Conservation (phyloP, 495 filamentous ascomycete genomes). For the Durotheca rogersii region DNA sequence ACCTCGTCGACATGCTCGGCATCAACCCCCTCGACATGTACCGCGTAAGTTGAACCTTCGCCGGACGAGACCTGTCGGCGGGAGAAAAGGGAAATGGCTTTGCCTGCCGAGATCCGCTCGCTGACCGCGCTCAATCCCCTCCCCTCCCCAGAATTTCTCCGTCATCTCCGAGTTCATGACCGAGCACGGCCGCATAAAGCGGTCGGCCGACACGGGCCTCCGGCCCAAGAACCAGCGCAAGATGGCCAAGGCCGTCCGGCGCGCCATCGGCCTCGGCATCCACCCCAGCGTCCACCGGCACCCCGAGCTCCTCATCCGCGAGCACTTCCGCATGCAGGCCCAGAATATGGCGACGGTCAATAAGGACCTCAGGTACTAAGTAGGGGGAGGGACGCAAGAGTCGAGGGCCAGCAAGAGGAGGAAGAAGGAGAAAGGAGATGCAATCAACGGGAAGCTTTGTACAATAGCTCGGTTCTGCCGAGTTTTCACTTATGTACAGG, state of each 20-base stretch:
- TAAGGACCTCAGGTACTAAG: constrained; percentile 4
- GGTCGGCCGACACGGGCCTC: constrained; percentile 70
- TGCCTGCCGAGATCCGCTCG: too few relatives aligned
- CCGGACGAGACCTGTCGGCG: too few relatives aligned
- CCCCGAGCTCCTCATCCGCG: constrained; percentile 72
- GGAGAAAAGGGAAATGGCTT: constrained; percentile 11
- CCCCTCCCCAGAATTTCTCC: constrained; percentile 94
- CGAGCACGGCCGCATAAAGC: constrained; percentile 79
- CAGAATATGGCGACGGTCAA: constrained; percentile 18
- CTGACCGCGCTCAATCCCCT: too few relatives aligned
- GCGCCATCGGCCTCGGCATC: constrained; percentile 83
- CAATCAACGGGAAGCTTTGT: too few relatives aligned
- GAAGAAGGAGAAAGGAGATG: too few relatives aligned
- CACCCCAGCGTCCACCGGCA: constrained; percentile 92
- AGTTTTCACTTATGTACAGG: constrained; percentile 34
- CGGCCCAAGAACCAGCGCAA: constrained; percentile 86
- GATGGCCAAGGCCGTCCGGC: constrained; percentile 86
- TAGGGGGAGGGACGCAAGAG: not conserved
- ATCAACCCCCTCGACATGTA: constrained; percentile 83
- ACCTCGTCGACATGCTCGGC: constrained; percentile 78
- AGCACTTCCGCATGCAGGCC: constrained; percentile 2
- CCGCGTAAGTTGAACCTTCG: constrained; percentile 74
- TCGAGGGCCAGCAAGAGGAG: too few relatives aligned
- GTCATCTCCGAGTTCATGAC: constrained; percentile 90
- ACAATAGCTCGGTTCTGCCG: constrained; percentile 21